A percentile compares a stretch with the other conserved stretches of the same genome.
These are phyloP conservation scores for Populus simonii DNA, from an alignment of 345 rosid genomes.

Conservation along the genomic window DNA sequence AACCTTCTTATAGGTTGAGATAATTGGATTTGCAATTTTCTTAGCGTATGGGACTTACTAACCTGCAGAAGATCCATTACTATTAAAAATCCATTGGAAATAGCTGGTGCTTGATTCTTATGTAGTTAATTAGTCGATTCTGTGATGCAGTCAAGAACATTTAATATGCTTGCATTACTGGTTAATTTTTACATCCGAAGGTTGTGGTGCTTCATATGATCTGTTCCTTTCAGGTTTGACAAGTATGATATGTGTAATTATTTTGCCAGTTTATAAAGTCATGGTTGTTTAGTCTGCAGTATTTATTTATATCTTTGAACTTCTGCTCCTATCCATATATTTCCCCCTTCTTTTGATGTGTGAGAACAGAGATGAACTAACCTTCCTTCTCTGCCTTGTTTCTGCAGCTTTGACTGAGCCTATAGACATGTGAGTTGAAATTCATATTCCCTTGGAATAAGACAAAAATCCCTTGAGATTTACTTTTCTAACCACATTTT, in stretches of 20 bases:
- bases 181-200: not conserved
- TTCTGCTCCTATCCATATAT: not conserved
- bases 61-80: not conserved
- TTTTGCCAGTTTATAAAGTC: not conserved
- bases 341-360: not conserved
- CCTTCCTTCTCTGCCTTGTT: constrained; percentile 10
- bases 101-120: not conserved
- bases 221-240: not conserved
- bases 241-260: not conserved
- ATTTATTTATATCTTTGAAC: not conserved
- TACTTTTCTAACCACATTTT: not conserved
- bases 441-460: not conserved
- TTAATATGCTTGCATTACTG: not conserved
- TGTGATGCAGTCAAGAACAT: not conserved
- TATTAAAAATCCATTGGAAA: not conserved
- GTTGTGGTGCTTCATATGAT: not conserved
- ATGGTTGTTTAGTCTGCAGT: not conserved
- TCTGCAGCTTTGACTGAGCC: constrained; percentile 81
- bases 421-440: constrained; percentile 78
- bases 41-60: not conserved
- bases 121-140: not conserved
- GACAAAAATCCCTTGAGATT: not conserved
- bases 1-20: no score
- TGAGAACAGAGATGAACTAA: not conserved
- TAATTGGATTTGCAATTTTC: no score